These are phyloP conservation scores for Phytophthora fragariae DNA, from an alignment of 352 stramenopile genomes.

Conservation along the genomic window DNA sequence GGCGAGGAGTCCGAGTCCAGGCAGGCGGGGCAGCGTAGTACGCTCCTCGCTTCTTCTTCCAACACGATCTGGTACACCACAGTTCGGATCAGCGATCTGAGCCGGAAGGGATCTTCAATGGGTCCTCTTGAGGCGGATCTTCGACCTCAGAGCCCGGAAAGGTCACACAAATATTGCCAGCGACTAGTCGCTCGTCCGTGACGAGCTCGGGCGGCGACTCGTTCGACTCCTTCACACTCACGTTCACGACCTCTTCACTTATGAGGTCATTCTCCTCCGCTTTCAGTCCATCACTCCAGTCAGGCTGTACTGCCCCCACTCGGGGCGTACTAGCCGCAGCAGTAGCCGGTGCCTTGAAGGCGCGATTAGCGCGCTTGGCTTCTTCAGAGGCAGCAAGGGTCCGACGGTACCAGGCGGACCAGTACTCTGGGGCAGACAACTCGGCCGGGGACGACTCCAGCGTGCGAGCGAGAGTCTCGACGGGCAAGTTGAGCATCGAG, in stretches of 20 bases:
- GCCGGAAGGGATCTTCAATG: too few species aligned
- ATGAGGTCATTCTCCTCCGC: not conserved
- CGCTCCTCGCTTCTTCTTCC: too few species aligned
- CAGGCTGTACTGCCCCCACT: not conserved
- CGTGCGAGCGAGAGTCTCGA: not conserved
- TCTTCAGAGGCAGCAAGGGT: not conserved
- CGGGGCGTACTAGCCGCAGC: too few species aligned
- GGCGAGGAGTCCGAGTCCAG: too few species aligned
- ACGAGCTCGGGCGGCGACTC: too few species aligned
- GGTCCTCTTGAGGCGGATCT: too few species aligned
- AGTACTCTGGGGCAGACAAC: not conserved
- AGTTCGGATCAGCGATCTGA: too few species aligned
- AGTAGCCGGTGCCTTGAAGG: not conserved
- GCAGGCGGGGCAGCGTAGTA: too few species aligned
- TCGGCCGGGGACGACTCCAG: not conserved
- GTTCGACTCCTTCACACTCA: too few species aligned
- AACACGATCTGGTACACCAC: too few species aligned
- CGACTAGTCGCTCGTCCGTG: not conserved
- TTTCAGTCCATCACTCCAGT: too few species aligned
- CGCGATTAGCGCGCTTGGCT: not conserved
- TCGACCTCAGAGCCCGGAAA: not conserved
- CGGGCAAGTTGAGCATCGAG: not conserved
- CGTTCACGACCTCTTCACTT: too few species aligned
- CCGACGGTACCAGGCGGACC: not conserved
- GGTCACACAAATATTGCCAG: not conserved